A percentile compares a stretch with the other conserved stretches of the same genome.
Evolutionary conservation across 2,329 filamentous ascomycete species (phyloP).

Genomic region (Aulographum hederae): DNA sequence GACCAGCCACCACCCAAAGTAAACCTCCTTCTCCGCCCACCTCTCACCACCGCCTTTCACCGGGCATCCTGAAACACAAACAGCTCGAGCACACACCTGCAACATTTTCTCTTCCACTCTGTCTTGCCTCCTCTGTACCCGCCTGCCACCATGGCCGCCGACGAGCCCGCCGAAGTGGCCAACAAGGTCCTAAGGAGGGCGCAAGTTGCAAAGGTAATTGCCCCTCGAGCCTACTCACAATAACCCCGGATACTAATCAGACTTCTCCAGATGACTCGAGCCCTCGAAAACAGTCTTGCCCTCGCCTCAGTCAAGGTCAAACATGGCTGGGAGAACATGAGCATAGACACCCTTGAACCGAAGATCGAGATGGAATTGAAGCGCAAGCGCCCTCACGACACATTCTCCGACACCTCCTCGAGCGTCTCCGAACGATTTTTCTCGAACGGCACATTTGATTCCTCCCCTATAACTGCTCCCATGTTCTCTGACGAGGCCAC

Average conservation of each 20-base stretch:
- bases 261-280: constrained; percentile 61
- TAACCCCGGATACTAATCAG: constrained; percentile 5
- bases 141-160: too few species aligned
- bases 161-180: constrained; percentile 20
- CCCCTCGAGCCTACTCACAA: neutral
- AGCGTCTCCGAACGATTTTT: constrained; percentile 63
- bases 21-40: too few species aligned
- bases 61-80: too few species aligned
- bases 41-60: too few species aligned
- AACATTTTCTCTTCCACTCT: too few species aligned
- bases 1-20: too few species aligned
- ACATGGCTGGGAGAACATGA: constrained; percentile 84
- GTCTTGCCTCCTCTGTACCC: too few species aligned
- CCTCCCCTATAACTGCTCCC: constrained; percentile 66
- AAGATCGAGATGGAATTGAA: constrained; percentile 64
- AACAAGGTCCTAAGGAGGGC: constrained; percentile 23
- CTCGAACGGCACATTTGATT: constrained; percentile 51
- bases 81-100: too few species aligned
- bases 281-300: constrained; percentile 81
- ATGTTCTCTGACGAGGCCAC: constrained; percentile 71
- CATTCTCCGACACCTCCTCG: constrained; percentile 73
- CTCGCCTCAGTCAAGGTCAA: constrained; percentile 95
- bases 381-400: constrained; percentile 53
- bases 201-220: constrained; percentile 21
- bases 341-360: constrained; percentile 70